Conservation (phyloP, 306 rosid genomes). For the Astragalus membranaceus region DNA sequence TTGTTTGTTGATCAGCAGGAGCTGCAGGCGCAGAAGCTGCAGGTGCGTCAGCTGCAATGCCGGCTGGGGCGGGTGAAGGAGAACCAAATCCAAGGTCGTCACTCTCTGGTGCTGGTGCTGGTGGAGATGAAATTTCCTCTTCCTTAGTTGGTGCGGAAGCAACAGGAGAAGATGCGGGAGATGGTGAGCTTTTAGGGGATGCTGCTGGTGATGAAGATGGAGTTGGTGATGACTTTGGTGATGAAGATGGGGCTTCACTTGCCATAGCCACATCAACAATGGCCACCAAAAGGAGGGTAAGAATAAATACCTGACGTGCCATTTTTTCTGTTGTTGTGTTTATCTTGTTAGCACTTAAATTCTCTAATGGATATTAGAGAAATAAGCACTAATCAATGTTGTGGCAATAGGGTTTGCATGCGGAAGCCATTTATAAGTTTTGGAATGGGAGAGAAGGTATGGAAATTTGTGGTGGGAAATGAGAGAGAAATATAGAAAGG, state of each 20-base stretch:
- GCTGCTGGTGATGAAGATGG: constrained; percentile 5
- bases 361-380: constrained; percentile 37
- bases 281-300: constrained; percentile 37
- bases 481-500: not conserved
- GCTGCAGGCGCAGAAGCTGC: not conserved
- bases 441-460: not conserved
- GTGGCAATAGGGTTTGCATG: not conserved
- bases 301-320: constrained; percentile 26
- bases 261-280: constrained; percentile 22
- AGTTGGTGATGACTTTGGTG: constrained; percentile 4
- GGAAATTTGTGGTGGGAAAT: not conserved
- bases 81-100: constrained; percentile 12
- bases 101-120: constrained; percentile 36
- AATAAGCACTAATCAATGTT: constrained; percentile 6
- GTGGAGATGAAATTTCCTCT: constrained; percentile 31
- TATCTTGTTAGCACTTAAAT: not conserved
- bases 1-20: not conserved
- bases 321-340: not conserved
- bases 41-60: not conserved
- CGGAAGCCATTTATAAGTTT: constrained; percentile 5
- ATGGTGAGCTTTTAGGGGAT: not conserved
- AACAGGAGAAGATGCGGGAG: not conserved
- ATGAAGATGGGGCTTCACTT: constrained; percentile 22
- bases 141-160: constrained; percentile 4
- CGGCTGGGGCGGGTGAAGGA: not conserved